Evolutionary conservation across 192 early-diverging fungal genomes (phyloP).

Genomic region (Umbelopsis vinacea): DNA sequence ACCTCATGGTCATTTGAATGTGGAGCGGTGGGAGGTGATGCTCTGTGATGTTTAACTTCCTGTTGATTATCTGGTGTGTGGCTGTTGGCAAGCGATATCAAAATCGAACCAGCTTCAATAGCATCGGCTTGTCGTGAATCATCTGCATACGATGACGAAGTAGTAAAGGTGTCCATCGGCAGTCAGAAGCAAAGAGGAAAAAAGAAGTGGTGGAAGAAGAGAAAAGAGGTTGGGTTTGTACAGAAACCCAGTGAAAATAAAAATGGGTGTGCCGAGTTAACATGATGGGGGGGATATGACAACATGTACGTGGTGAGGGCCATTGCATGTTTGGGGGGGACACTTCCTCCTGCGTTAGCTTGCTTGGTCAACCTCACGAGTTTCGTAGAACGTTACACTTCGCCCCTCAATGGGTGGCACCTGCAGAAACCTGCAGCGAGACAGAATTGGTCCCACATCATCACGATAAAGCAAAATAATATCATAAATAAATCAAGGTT

Average conservation of each 20-base stretch:
- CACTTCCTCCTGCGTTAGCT: neutral
- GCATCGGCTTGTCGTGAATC: conserved; percentile 14
- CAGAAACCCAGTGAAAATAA: too few species aligned
- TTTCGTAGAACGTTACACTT: conserved; percentile 14
- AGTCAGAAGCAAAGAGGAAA: neutral
- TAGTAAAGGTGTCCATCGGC: neutral
- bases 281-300: neutral
- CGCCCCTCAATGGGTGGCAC: conserved; percentile 7
- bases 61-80: neutral
- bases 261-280: neutral
- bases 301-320: neutral
- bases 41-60: conserved; percentile 13
- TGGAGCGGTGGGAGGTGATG: neutral
- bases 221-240: too few species aligned
- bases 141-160: neutral
- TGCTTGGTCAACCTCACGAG: conserved; percentile 8
- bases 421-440: conserved; percentile 12
- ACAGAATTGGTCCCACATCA: neutral
- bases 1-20: conserved; percentile 3
- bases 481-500: neutral
- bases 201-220: neutral
- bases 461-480: neutral
- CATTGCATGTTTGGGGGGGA: neutral
- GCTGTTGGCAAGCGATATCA: conserved; percentile 18
- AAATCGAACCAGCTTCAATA: conserved; percentile 15